phyloP scores from a whole-genome alignment of 1,284 basidiomycete genomes.

The Apiotrichum mycotoxinovorans region DNA sequence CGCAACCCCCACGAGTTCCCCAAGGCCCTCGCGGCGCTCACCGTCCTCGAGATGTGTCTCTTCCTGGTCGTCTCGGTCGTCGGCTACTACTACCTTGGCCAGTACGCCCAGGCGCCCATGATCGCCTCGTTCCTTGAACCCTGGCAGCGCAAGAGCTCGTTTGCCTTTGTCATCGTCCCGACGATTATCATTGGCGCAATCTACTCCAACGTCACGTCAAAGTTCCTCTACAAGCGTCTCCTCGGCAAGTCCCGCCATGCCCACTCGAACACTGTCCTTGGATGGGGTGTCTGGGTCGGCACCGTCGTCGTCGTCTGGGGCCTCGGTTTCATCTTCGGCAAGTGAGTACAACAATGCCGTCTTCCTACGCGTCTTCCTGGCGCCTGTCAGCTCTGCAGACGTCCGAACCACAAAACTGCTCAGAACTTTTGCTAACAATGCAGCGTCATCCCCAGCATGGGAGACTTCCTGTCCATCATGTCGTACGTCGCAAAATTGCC shows the following conservation, averaged over 20 bases:
- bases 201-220: constrained; percentile 44
- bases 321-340: constrained; percentile 60
- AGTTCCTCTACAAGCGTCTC: constrained; percentile 49
- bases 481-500: too few species aligned
- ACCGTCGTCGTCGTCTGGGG: constrained; percentile 61
- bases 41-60: constrained; percentile 58
- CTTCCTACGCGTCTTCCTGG: neutral
- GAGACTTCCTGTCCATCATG: constrained; percentile 51
- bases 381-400: neutral
- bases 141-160: constrained; percentile 56
- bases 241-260: constrained; percentile 53
- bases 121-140: constrained; percentile 43
- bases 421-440: neutral
- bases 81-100: constrained; percentile 55
- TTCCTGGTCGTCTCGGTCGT: constrained; percentile 63
- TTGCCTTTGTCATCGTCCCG: constrained; percentile 43
- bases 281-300: constrained; percentile 60
- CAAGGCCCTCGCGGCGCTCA: constrained; percentile 53
- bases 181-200: constrained; percentile 45
- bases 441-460: constrained; percentile 51
- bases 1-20: constrained; percentile 58
- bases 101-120: constrained; percentile 47
- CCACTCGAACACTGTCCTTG: constrained; percentile 57
- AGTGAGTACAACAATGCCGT: constrained; percentile 32
- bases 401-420: neutral